phyloP scores from a whole-genome alignment of 108 stramenopile genomes.

The Nitzschia putrida region DNA sequence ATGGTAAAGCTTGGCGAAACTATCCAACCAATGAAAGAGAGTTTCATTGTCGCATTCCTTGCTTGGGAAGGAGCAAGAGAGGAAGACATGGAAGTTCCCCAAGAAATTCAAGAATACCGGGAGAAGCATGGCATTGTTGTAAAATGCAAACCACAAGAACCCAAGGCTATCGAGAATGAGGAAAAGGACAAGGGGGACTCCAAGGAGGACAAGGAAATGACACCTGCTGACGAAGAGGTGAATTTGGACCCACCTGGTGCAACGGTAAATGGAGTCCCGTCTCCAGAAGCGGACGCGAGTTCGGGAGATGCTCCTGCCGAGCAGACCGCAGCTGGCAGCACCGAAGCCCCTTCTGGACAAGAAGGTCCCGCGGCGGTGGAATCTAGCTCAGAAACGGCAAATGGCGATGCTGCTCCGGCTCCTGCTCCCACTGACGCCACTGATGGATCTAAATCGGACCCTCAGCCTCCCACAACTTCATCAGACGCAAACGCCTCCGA shows the following conservation, averaged over 20 bases:
- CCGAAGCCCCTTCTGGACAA: neutral
- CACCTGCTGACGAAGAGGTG: constrained; percentile 12
- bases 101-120: constrained; percentile 75
- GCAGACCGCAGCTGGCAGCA: neutral
- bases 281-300: constrained; percentile 1
- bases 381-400: neutral
- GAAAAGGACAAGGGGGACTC: constrained; percentile 11
- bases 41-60: constrained; percentile 94
- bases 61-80: constrained; percentile 77
- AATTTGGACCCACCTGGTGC: constrained; percentile 1
- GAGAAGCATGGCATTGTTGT: constrained; percentile 53
- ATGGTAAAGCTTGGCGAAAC: constrained; percentile 93
- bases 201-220: neutral
- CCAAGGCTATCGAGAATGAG: neutral
- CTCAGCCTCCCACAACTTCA: neutral
- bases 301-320: constrained; percentile 1
- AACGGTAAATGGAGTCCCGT: neutral
- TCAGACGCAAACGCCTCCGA: constrained; percentile 2
- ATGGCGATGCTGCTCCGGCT: neutral
- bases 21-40: constrained; percentile 96
- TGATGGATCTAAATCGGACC: neutral
- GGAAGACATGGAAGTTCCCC: constrained; percentile 80
- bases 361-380: neutral
- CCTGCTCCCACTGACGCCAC: neutral
- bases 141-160: constrained; percentile 23